These are phyloP conservation scores for Cytospora mali DNA, from an alignment of 2,329 filamentous ascomycete genomes.

Conservation along the genomic window DNA sequence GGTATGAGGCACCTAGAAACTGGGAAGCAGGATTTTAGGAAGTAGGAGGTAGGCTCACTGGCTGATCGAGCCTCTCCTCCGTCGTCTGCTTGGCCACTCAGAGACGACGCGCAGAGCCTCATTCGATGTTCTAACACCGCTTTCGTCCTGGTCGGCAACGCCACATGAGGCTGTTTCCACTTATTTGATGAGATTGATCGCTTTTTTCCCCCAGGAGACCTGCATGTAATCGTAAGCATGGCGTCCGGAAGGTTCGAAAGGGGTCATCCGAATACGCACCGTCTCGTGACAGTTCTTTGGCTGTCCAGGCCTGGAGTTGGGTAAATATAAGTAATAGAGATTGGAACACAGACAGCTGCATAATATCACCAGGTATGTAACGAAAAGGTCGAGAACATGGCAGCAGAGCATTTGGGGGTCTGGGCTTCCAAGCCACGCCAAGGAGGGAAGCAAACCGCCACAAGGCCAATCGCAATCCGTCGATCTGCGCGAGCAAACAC, in stretches of 20 bases:
- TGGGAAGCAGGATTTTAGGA: too few species aligned
- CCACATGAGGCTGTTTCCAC: background rate
- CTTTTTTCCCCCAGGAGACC: background rate
- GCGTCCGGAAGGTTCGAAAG: background rate
- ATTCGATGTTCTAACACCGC: background rate
- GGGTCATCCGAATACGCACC: background rate
- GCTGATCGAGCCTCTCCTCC: background rate
- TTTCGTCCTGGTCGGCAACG: background rate
- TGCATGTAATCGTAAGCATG: background rate
- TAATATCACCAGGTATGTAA: background rate
- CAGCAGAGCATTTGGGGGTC: background rate
- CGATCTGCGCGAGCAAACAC: conserved; percentile 8
- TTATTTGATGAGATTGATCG: too few species aligned
- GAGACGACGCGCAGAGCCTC: background rate
- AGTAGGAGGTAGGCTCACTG: background rate
- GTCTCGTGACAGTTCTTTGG: background rate
- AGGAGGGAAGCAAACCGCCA: background rate
- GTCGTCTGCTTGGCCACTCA: background rate
- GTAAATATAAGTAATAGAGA: background rate
- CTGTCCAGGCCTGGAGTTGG: background rate
- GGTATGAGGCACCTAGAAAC: too few species aligned
- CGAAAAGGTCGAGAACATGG: background rate
- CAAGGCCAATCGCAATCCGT: background rate
- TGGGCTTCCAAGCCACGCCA: background rate
- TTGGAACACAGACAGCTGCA: background rate